These are phyloP conservation scores for Solanum boliviense DNA, from an alignment of 257 asterid genomes.

Conservation along the genomic window DNA sequence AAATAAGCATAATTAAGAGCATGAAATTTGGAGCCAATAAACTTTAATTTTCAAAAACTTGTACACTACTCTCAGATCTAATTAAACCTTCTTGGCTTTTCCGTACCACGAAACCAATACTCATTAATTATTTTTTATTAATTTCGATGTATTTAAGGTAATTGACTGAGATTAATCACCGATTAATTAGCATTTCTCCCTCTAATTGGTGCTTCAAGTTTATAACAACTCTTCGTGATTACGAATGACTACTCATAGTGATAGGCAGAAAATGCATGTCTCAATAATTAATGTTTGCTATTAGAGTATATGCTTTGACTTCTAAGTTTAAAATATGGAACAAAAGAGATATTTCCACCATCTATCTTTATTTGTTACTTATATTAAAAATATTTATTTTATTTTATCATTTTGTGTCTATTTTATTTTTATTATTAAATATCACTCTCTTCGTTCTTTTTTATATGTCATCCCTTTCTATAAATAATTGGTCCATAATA, in stretches of 20 bases:
- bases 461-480: no score
- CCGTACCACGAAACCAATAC: not conserved
- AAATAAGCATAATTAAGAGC: not conserved
- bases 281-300: not conserved
- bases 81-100: not conserved
- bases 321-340: not conserved
- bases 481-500: no score
- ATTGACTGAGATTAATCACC: not conserved
- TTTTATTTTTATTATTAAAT: no score
- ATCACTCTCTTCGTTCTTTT: rapidly evolving
- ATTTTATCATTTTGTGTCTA: no score
- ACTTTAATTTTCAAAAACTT: not conserved
- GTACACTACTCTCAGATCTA: not conserved
- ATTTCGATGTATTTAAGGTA: not conserved
- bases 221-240: not conserved
- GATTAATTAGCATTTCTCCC: not conserved
- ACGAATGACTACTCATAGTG: not conserved
- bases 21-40: not conserved
- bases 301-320: not conserved
- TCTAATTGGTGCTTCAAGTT: not conserved
- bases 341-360: not conserved
- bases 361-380: not conserved
- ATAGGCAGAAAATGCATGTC: not conserved
- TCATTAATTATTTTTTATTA: not conserved
- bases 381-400: no score